phyloP scores from a whole-genome alignment of 2,329 filamentous ascomycete genomes.

The Sporothrix mexicana region DNA sequence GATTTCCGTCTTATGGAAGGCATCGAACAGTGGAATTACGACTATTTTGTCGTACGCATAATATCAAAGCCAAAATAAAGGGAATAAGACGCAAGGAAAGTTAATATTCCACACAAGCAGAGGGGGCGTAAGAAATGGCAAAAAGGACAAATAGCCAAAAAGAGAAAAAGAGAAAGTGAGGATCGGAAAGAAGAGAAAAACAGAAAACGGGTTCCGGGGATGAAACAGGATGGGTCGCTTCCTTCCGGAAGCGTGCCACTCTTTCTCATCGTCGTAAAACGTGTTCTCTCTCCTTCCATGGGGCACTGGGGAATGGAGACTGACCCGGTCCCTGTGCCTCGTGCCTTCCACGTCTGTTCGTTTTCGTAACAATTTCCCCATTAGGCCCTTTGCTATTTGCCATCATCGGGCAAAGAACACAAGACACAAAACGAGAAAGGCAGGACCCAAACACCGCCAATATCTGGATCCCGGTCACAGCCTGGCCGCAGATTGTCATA shows the following conservation, averaged over 20 bases:
- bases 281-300: neutral
- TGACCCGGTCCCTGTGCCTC: constrained; percentile 11
- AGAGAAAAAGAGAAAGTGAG: neutral
- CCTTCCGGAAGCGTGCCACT: constrained; percentile 21
- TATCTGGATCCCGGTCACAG: constrained; percentile 13
- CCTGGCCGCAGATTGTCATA: constrained; percentile 14
- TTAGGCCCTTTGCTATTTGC: neutral
- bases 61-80: neutral
- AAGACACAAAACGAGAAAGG: neutral
- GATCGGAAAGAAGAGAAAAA: neutral
- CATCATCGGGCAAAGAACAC: no score
- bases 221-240: constrained; percentile 26
- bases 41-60: no score
- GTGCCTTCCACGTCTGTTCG: neutral
- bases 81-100: neutral
- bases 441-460: constrained; percentile 14
- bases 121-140: neutral
- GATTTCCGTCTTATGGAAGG: constrained; percentile 16
- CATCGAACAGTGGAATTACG: neutral
- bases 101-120: neutral
- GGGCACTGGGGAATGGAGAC: neutral
- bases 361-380: constrained; percentile 4
- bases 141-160: neutral
- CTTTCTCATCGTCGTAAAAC: constrained; percentile 9
- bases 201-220: constrained; percentile 2